phyloP scores from a whole-genome alignment of 345 rosid species.

The Gossypium rotundifolium region DNA sequence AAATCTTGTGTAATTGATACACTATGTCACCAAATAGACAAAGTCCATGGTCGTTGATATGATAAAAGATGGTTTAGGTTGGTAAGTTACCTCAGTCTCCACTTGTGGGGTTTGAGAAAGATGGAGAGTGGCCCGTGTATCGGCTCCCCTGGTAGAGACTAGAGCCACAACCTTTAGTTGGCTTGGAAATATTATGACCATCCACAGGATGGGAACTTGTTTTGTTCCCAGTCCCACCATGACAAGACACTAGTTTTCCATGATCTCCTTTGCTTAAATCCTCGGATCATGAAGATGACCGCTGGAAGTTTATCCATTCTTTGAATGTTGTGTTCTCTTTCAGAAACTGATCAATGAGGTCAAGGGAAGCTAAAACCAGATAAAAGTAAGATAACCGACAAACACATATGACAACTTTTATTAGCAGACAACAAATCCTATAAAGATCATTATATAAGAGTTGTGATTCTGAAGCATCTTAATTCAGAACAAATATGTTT shows the following conservation, averaged over 20 bases:
- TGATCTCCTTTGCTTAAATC: constrained; percentile 33
- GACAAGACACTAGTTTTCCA: constrained; percentile 40
- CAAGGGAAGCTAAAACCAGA: not conserved
- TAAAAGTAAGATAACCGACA: not conserved
- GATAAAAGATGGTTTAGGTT: constrained; percentile 19
- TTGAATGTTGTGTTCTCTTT: constrained; percentile 39
- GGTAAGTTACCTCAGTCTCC: constrained; percentile 25
- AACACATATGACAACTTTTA: not conserved
- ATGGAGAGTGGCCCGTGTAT: constrained; percentile 29
- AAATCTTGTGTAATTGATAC: not conserved
- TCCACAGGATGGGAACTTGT: constrained; percentile 15
- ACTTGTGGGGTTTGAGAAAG: constrained; percentile 25
- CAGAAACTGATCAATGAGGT: constrained; percentile 37
- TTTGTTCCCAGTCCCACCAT: constrained; percentile 39
- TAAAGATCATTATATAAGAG: too few species aligned
- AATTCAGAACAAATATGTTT: not conserved
- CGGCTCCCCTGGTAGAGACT: constrained; percentile 20
- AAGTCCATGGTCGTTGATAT: constrained; percentile 36
- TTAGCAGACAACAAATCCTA: not conserved
- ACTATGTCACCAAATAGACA: constrained; percentile 45
- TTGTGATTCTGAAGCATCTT: not conserved
- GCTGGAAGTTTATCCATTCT: constrained; percentile 10
- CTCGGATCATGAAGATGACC: constrained; percentile 15
- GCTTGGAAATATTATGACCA: constrained; percentile 18
- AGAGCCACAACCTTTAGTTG: constrained; percentile 29